A percentile compares a stretch with the other conserved stretches of the same genome.
Conservation (phyloP, 139 green algal genomes). For the Asterochloris erici region DNA sequence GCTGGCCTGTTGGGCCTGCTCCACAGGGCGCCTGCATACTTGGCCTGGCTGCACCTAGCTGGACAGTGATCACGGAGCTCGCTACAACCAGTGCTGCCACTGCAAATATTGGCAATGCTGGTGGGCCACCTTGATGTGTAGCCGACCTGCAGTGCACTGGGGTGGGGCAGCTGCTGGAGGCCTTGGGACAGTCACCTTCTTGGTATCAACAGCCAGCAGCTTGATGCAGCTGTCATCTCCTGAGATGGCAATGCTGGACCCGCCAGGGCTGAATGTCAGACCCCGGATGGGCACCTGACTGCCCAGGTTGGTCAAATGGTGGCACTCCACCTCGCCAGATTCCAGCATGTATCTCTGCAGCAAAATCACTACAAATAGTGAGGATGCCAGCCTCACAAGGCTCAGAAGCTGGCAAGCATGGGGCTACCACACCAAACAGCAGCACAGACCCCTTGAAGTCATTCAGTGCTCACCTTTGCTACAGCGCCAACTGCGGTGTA, state of each 20-base stretch:
- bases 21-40: too few species aligned
- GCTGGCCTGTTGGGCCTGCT: not conserved
- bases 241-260: conserved; percentile 58
- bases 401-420: too few species aligned
- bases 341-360: too few species aligned
- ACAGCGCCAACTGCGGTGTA: too few species aligned
- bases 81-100: not conserved
- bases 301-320: too few species aligned
- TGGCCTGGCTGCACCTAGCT: not conserved
- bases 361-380: too few species aligned
- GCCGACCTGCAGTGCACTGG: not conserved
- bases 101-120: not conserved
- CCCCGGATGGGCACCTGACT: conserved; percentile 48
- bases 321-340: too few species aligned
- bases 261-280: conserved; percentile 61
- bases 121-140: not conserved
- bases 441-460: too few species aligned
- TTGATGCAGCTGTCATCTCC: conserved; percentile 81
- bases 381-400: too few species aligned
- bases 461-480: too few species aligned
- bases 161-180: not conserved
- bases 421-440: too few species aligned
- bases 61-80: not conserved
- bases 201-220: conserved; percentile 59
- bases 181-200: conserved; percentile 24